Percentiles rank a stretch among this genome's conserved stretches.
phyloP scores from a whole-genome alignment of 306 rosid species.

The Medicago lupulina region DNA sequence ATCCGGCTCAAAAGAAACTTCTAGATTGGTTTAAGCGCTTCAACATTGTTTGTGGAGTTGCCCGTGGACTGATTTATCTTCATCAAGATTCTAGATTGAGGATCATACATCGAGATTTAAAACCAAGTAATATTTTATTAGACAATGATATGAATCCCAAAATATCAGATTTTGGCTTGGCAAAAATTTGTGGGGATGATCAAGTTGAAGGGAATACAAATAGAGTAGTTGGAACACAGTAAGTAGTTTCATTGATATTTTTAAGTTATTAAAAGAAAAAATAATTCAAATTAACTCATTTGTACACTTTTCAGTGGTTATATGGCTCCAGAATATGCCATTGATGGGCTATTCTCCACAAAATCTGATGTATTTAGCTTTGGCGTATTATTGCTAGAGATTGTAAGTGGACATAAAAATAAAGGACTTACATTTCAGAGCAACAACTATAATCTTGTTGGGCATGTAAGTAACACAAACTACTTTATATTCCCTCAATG shows the following conservation, averaged over 20 bases:
- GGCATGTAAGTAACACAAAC: constrained; percentile 33
- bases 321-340: constrained; percentile 34
- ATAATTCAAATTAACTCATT: background rate
- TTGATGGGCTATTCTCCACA: constrained; percentile 14
- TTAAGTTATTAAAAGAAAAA: background rate
- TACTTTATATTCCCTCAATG: background rate
- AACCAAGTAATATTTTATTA: constrained; percentile 25
- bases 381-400: constrained; percentile 32
- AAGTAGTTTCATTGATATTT: background rate
- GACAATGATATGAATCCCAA: constrained; percentile 28
- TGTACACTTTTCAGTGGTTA: background rate
- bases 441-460: background rate
- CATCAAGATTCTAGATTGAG: constrained; percentile 37
- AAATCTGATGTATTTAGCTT: constrained; percentile 35
- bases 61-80: constrained; percentile 32
- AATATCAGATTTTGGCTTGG: constrained; percentile 28
- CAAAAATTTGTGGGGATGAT: constrained; percentile 29
- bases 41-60: constrained; percentile 7
- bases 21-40: constrained; percentile 15
- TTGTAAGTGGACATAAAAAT: constrained; percentile 13
- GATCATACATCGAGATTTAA: constrained; percentile 32
- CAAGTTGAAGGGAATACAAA: constrained; percentile 23
- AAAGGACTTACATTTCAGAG: background rate
- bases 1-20: background rate
- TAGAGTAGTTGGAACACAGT: constrained; percentile 22